A percentile compares a stretch with the other conserved stretches of the same genome.
Evolutionary conservation across 768 basidiomycete genomes (phyloP).

Genomic region (Lentinula lateritia): DNA sequence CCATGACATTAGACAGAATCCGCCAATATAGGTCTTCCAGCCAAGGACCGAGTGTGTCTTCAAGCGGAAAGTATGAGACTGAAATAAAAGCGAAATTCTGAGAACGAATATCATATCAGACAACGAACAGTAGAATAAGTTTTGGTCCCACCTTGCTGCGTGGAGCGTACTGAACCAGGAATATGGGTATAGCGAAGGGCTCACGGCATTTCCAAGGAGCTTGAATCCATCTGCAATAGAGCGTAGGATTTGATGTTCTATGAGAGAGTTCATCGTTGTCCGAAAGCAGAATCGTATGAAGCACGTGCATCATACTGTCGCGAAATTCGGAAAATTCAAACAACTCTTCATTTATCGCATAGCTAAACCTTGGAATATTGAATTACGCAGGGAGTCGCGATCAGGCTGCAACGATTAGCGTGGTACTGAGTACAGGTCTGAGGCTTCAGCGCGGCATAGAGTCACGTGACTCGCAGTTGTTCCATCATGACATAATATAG

Average conservation of each 20-base stretch:
- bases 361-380: too few relatives aligned
- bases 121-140: neutral
- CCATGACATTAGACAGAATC: conserved; percentile 48
- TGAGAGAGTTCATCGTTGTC: neutral
- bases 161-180: conserved; percentile 35
- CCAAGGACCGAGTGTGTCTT: conserved; percentile 19
- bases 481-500: neutral
- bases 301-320: too few relatives aligned
- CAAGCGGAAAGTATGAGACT: conserved; percentile 29
- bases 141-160: conserved; percentile 21
- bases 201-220: conserved; percentile 17
- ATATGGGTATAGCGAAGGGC: conserved; percentile 34
- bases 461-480: neutral
- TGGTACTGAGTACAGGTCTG: too few relatives aligned
- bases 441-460: too few relatives aligned
- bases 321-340: too few relatives aligned
- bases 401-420: too few relatives aligned
- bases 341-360: too few relatives aligned
- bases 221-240: neutral
- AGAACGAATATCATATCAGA: neutral
- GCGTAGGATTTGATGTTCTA: neutral
- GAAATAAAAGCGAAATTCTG: conserved; percentile 39
- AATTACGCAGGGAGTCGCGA: too few relatives aligned
- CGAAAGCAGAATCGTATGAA: neutral
- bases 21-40: conserved; percentile 39